Evolutionary conservation across 2,329 filamentous ascomycete species (phyloP), one percentile per base, ranked within the genome.

Genomic region (Colletotrichum chrysophilum): DNA sequence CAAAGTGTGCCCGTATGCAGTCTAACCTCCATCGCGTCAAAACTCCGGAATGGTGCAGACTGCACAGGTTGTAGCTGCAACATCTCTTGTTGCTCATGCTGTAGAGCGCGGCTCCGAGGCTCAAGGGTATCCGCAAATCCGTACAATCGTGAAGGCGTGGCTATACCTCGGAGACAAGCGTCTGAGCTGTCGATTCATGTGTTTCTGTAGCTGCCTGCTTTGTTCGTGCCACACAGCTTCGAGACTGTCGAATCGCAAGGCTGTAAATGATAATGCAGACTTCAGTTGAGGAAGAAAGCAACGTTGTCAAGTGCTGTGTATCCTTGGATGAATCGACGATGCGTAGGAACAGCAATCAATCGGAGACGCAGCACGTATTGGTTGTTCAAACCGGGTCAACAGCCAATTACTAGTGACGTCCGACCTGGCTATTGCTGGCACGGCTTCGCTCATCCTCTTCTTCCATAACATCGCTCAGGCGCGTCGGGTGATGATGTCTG

Each of bases 381-480:
- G 18, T 34, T 16, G n/a, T 16, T 34, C 62, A 52, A 43, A 24
- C 16, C 24, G 28, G 28, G 28, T 30, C 62, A 7, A 30, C 14
- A 30, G 34, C 24, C 52, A 28, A 26, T 58, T 30, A 38, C 52
- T 75, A 76, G 32, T 75, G 71, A 28, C 71, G 74, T 32, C 74
- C 71, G 28, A 76, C 48, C 48, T 92, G 90, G 82, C 92, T 93
- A 13, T 92, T 92, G 79, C 94, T 94, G 16, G 94, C 95, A 26
- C 94, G 91, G 82, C 94, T 95, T 66, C 92, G 89, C 84, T 97
- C 95, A 79, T 97, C 95, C 78, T 97, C 94, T 81, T 95, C 95
- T 81, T 96, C 94, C 34, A 97, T 89, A 32, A 98, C 96, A 84
- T 98, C 96, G 83, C 95, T 98, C 77, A 98, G 87, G 72, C 96